phyloP scores from a whole-genome alignment of 2,329 filamentous ascomycete genomes.

The Pseudogymnoascus sp. region DNA sequence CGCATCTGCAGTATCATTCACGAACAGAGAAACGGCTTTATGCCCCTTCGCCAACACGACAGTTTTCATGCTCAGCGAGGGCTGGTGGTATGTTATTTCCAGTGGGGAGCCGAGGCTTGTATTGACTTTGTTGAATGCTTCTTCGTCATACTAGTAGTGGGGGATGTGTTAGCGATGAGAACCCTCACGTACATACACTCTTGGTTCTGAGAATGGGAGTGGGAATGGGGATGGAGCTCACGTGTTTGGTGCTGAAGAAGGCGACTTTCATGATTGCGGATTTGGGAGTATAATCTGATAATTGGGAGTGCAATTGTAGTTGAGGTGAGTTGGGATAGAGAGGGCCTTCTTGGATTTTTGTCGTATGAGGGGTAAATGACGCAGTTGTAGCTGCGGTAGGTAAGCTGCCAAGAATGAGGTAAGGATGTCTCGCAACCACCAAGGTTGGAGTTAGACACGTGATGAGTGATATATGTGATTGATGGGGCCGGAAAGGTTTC shows the following conservation, averaged over 20 bases:
- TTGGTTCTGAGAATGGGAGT: background rate
- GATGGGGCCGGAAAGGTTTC: background rate
- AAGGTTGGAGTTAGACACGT: background rate
- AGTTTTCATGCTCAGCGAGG: slow-evolving; percentile 31
- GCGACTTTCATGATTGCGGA: background rate
- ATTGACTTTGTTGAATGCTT: background rate
- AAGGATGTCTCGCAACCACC: background rate
- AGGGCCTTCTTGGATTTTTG: background rate
- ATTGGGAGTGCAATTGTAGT: background rate
- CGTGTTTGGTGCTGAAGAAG: background rate
- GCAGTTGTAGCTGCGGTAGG: background rate
- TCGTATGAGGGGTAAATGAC: slow-evolving; percentile 2
- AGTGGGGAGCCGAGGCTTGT: background rate
- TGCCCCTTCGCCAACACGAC: slow-evolving; percentile 45
- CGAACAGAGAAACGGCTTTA: slow-evolving; percentile 59
- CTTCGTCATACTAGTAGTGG: background rate
- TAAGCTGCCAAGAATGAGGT: background rate
- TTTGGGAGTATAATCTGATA: background rate
- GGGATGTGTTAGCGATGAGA: background rate
- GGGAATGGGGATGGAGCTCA: background rate
- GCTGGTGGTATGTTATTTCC: background rate
- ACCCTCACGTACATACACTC: background rate
- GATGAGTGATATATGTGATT: background rate
- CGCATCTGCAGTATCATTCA: slow-evolving; percentile 53
- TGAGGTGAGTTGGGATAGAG: background rate